phyloP scores from a whole-genome alignment of 2,329 filamentous ascomycete species.

The Hypoxylon rubiginosum region DNA sequence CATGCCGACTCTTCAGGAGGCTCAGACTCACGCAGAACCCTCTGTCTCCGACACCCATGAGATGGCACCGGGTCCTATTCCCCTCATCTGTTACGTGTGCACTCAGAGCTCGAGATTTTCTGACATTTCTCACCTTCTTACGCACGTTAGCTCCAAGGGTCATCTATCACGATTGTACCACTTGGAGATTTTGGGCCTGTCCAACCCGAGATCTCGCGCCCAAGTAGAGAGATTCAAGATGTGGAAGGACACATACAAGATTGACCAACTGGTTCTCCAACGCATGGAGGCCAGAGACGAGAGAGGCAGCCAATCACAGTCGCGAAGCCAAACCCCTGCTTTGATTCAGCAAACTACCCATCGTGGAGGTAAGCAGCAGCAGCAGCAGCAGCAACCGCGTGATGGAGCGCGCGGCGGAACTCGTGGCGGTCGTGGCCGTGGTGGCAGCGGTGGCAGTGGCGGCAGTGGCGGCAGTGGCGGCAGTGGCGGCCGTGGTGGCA shows the following conservation, averaged over 20 bases:
- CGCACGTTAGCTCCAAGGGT: conserved; percentile 92
- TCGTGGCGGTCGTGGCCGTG: conserved; percentile 29
- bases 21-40: background rate
- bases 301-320: conserved; percentile 60
- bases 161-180: conserved; percentile 89
- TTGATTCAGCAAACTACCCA: background rate
- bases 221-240: conserved; percentile 70
- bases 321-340: conserved; percentile 42
- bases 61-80: conserved; percentile 58
- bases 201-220: too few species aligned
- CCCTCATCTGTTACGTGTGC: conserved; percentile 86
- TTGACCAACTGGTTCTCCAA: conserved; percentile 81
- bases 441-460: too few species aligned
- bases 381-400: too few species aligned
- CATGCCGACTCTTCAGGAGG: background rate
- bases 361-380: background rate
- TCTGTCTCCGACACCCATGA: background rate
- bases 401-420: background rate
- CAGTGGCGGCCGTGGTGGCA: too few species aligned
- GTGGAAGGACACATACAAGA: conserved; percentile 81
- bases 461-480: too few species aligned
- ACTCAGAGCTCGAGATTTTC: conserved; percentile 85
- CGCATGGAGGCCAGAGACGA: conserved; percentile 81
- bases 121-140: conserved; percentile 91
- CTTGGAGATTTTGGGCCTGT: conserved; percentile 54